A percentile compares a stretch with the other conserved stretches of the same genome.
These are phyloP conservation scores for Mortierella sp. DNA, from an alignment of 371 early-diverging fungal species.

Conservation along the genomic window DNA sequence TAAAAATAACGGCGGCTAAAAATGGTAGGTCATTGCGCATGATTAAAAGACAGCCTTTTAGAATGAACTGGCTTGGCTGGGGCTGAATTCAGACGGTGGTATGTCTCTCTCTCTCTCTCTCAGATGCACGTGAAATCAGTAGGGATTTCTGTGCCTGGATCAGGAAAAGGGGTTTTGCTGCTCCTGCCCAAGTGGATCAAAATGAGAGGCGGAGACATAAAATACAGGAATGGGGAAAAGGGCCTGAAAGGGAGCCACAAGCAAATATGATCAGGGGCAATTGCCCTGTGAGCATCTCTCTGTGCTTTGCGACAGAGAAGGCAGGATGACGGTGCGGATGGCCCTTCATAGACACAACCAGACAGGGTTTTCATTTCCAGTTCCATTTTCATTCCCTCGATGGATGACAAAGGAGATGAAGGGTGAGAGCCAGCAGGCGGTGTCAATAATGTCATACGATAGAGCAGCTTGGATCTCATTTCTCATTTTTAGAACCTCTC, in stretches of 20 bases:
- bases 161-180: neutral
- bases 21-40: neutral
- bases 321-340: no score
- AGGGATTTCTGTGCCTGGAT: slow-evolving; percentile 12
- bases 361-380: no score
- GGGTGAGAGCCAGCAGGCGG: neutral
- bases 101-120: no score
- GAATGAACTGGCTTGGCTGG: no score
- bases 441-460: neutral
- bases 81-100: neutral
- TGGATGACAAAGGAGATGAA: slow-evolving; percentile 5
- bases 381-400: no score
- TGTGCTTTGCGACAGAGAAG: no score
- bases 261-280: no score
- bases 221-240: neutral
- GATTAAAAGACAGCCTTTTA: neutral
- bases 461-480: neutral
- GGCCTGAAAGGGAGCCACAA: no score
- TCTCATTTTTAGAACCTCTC: neutral
- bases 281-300: no score
- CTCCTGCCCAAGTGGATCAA: neutral
- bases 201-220: neutral
- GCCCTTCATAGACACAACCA: no score
- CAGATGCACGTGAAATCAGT: slow-evolving; percentile 3
- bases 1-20: neutral